Conservation (phyloP, 2,329 filamentous ascomycete genomes). For the Colletotrichum tropicicola region DNA sequence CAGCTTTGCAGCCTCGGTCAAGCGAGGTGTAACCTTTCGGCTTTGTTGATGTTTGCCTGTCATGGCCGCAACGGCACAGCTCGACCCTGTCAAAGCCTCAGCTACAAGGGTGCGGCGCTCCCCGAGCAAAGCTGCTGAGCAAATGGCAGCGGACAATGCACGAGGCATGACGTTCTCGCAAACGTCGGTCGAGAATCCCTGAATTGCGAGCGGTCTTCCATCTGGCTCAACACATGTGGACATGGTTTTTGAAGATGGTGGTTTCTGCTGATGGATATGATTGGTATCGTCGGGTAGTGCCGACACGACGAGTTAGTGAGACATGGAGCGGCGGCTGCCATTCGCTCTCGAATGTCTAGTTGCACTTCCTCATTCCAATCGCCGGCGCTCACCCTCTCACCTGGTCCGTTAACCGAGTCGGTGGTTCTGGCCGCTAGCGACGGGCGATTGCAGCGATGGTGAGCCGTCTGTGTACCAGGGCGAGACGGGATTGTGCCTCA, state of each 20-base stretch:
- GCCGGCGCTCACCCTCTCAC: neutral
- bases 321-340: too few relatives aligned
- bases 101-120: neutral
- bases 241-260: too few relatives aligned
- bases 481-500: neutral
- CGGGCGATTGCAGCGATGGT: constrained; percentile 14
- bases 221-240: too few relatives aligned
- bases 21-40: neutral
- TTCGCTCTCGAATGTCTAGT: too few relatives aligned
- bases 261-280: too few relatives aligned
- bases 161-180: neutral
- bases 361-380: neutral
- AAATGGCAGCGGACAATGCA: constrained; percentile 4
- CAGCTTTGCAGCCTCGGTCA: neutral
- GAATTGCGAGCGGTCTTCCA: too few relatives aligned
- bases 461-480: neutral
- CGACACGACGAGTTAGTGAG: too few relatives aligned
- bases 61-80: neutral
- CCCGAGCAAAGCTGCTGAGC: neutral
- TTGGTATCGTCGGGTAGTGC: too few relatives aligned
- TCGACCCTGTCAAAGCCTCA: neutral
- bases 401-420: constrained; percentile 7
- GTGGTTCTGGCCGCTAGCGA: constrained; percentile 1
- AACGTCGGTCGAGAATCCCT: neutral
- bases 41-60: constrained; percentile 4